These are phyloP conservation scores for Neovahlkampfia damariscottae DNA, from an alignment of 78 protist genomes.

Conservation along the genomic window DNA sequence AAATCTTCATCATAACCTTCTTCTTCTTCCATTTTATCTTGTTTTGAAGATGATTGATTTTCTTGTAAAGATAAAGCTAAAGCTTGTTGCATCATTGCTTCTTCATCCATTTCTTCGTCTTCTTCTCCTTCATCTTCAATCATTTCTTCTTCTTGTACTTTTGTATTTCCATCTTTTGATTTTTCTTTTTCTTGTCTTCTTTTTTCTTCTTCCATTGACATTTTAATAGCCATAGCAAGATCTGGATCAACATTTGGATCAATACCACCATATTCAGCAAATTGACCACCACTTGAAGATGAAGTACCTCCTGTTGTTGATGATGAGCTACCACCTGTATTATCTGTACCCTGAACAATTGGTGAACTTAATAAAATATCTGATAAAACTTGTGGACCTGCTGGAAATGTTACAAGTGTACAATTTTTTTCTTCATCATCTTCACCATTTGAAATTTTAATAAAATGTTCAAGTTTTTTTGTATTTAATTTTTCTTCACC, in stretches of 20 bases:
- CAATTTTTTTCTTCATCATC: conserved; percentile 26
- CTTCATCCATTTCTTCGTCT: not conserved
- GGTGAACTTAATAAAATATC: not conserved
- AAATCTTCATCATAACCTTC: too few species aligned
- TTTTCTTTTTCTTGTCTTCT: not conserved
- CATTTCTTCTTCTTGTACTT: not conserved
- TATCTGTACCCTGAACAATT: not conserved
- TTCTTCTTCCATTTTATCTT: too few species aligned
- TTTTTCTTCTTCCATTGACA: conserved; percentile 20
- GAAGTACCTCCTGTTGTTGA: not conserved
- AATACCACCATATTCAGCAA: not conserved
- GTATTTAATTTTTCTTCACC: conserved; percentile 46
- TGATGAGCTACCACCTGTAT: too few species aligned
- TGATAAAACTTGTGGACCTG: conserved; percentile 11
- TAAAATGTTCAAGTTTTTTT: conserved; percentile 20
- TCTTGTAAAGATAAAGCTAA: not conserved
- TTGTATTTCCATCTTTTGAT: not conserved
- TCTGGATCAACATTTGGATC: conserved; percentile 34
- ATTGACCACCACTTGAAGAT: conserved; percentile 6
- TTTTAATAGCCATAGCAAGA: conserved; percentile 26
- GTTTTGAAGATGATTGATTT: too few species aligned
- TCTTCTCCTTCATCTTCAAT: not conserved
- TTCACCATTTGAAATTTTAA: conserved; percentile 28
- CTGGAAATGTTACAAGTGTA: not conserved
- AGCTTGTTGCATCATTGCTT: not conserved